phyloP scores from a whole-genome alignment of 163 green algal species.

The Volvox carteri region DNA sequence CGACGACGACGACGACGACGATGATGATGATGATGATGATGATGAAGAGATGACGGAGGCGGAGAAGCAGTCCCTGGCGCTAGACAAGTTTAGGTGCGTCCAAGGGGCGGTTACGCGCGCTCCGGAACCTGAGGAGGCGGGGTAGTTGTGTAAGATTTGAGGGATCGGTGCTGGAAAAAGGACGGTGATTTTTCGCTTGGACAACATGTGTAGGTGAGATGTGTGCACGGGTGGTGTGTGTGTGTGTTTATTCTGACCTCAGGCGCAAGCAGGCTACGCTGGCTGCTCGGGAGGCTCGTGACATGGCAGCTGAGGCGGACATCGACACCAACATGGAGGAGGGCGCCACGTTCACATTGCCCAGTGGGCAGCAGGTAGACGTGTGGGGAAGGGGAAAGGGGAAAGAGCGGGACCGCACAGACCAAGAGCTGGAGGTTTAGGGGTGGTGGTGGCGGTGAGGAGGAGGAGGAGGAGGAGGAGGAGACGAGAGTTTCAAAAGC shows the following conservation, averaged over 20 bases:
- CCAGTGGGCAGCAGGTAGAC: slow-evolving; percentile 68
- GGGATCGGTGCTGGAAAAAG: no score
- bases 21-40: slow-evolving; percentile 50
- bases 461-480: background rate
- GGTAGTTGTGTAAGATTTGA: no score
- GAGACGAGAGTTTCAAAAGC: background rate
- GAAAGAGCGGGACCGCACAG: background rate
- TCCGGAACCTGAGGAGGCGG: no score
- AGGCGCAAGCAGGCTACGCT: slow-evolving; percentile 67
- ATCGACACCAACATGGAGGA: slow-evolving; percentile 80
- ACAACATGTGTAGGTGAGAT: no score
- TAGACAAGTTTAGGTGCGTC: slow-evolving; percentile 65
- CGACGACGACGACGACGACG: slow-evolving; percentile 55
- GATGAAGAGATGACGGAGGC: slow-evolving; percentile 70
- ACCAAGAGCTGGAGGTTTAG: background rate
- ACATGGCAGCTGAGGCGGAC: slow-evolving; percentile 59
- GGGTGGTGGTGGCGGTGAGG: no score
- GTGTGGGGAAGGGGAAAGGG: background rate
- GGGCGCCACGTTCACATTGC: slow-evolving; percentile 66
- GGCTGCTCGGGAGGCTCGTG: slow-evolving; percentile 63
- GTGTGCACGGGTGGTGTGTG: no score
- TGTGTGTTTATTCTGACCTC: no score
- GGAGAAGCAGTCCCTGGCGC: slow-evolving; percentile 54
- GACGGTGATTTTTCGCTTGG: no score
- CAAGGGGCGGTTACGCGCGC: no score